Percentiles rank a stretch among this genome's conserved stretches.
Evolutionary conservation across 148 eudicot genomes (phyloP).

Genomic region (Linanthus parryae): DNA sequence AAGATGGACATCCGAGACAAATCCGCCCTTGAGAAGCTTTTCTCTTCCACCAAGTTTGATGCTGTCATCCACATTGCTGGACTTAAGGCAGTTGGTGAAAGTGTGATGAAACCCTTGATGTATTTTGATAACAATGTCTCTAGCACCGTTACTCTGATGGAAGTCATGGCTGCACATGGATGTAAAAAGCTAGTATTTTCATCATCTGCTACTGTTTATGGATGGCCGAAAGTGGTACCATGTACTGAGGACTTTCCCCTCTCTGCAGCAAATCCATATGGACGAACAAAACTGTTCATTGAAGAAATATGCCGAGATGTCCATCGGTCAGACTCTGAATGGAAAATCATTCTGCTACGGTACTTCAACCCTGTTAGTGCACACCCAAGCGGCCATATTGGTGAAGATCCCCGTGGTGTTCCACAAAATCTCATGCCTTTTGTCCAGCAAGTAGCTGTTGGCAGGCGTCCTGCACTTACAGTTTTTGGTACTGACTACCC

Average conservation of each 20-base stretch:
- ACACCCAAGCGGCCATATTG: conserved; percentile 85
- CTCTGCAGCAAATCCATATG: conserved; percentile 90
- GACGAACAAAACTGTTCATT: conserved; percentile 94
- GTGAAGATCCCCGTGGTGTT: conserved; percentile 90
- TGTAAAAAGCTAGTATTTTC: conserved; percentile 97
- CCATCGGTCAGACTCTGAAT: conserved; percentile 50
- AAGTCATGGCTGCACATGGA: conserved; percentile 91
- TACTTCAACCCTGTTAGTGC: conserved; percentile 99
- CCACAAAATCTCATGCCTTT: conserved; percentile 99
- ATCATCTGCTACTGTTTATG: conserved; percentile 97
- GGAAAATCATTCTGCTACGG: conserved; percentile 89
- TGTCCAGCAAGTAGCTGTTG: conserved; percentile 99
- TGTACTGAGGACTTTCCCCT: conserved; percentile 92
- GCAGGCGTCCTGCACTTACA: conserved; percentile 70
- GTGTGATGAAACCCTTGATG: conserved; percentile 86
- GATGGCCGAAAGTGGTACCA: conserved; percentile 93
- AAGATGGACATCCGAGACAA: conserved; percentile 88
- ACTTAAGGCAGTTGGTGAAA: conserved; percentile 97
- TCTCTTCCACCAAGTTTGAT: conserved; percentile 87
- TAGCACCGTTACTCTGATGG: conserved; percentile 79
- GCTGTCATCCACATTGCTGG: conserved; percentile 99
- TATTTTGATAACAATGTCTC: conserved; percentile 84
- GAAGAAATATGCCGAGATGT: conserved; percentile 94
- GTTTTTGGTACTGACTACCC: conserved; percentile 82
- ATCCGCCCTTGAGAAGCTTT: conserved; percentile 68